These are phyloP conservation scores for Discostella pseudostelligera DNA, from an alignment of 108 stramenopile species.

Conservation along the genomic window DNA sequence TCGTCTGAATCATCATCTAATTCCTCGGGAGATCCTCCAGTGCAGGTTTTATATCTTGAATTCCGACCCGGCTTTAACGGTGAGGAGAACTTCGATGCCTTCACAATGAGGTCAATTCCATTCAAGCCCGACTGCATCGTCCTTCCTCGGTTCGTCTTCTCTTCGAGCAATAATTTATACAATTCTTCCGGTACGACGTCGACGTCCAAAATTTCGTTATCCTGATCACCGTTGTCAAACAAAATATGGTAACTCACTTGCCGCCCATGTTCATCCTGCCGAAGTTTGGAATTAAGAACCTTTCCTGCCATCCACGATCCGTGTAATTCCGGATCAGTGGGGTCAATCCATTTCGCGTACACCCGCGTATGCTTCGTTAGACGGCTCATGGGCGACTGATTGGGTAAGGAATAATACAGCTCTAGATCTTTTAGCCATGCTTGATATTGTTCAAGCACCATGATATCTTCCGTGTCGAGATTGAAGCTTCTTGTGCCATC, in stretches of 20 bases:
- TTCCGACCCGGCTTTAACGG: too few relatives aligned
- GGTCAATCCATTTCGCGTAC: slow-evolving; percentile 42
- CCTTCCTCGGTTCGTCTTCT: slow-evolving; percentile 32
- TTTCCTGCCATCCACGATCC: slow-evolving; percentile 37
- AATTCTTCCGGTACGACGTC: slow-evolving; percentile 26
- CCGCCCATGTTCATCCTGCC: background rate
- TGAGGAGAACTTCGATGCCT: slow-evolving; percentile 23
- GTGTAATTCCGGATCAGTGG: slow-evolving; percentile 39
- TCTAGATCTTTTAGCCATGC: slow-evolving; percentile 42
- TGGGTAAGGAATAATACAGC: slow-evolving; percentile 29
- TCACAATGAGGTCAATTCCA: slow-evolving; percentile 23
- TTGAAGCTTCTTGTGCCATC: slow-evolving; percentile 33
- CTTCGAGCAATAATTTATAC: slow-evolving; percentile 17
- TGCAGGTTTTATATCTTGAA: too few relatives aligned
- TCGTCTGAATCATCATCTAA: too few relatives aligned
- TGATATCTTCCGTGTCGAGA: slow-evolving; percentile 37
- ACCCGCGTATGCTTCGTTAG: slow-evolving; percentile 30
- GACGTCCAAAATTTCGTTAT: slow-evolving; percentile 20
- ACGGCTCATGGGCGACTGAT: slow-evolving; percentile 1
- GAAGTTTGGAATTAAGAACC: slow-evolving; percentile 15
- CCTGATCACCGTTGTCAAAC: slow-evolving; percentile 47
- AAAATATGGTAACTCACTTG: slow-evolving; percentile 31
- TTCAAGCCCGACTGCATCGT: slow-evolving; percentile 7
- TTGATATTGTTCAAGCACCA: slow-evolving; percentile 44
- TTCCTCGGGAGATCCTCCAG: too few relatives aligned